Evolutionary conservation across 148 eudicot genomes (phyloP).

Genomic region (Selenicereus undatus): DNA sequence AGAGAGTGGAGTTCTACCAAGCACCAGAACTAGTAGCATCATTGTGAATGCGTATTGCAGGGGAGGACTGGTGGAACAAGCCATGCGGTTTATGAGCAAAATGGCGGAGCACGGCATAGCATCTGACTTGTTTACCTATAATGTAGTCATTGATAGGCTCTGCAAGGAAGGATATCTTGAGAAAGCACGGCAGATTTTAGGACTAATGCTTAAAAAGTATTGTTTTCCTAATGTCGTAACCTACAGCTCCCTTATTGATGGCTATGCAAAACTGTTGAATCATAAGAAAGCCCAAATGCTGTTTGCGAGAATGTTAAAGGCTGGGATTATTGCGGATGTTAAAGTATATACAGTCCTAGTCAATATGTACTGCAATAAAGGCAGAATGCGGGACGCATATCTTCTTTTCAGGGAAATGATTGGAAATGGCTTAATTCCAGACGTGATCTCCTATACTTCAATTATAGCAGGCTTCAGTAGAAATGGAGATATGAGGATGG

Average conservation of each 20-base stretch:
- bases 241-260: slow-evolving; percentile 40
- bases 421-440: slow-evolving; percentile 30
- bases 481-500: slow-evolving; percentile 34
- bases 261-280: slow-evolving; percentile 36
- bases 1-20: slow-evolving; percentile 30
- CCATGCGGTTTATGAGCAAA: slow-evolving; percentile 30
- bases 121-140: slow-evolving; percentile 33
- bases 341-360: slow-evolving; percentile 39
- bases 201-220: slow-evolving; percentile 40
- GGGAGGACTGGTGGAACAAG: slow-evolving; percentile 35
- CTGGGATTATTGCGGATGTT: slow-evolving; percentile 35
- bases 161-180: slow-evolving; percentile 35
- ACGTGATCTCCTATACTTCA: slow-evolving; percentile 34
- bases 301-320: slow-evolving; percentile 37
- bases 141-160: slow-evolving; percentile 32
- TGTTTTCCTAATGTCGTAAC: slow-evolving; percentile 35
- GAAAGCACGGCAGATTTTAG: slow-evolving; percentile 43
- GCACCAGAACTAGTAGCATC: slow-evolving; percentile 25
- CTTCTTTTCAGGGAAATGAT: slow-evolving; percentile 37
- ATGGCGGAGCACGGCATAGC: slow-evolving; percentile 35
- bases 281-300: slow-evolving; percentile 32
- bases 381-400: slow-evolving; percentile 35
- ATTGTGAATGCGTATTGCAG: slow-evolving; percentile 39
- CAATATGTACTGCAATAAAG: slow-evolving; percentile 26
- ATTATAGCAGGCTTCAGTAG: slow-evolving; percentile 44